Percentiles rank a stretch among this genome's conserved stretches.
These are phyloP conservation scores for Lactarius akahatsu DNA, from an alignment of 768 basidiomycete genomes.

Conservation along the genomic window DNA sequence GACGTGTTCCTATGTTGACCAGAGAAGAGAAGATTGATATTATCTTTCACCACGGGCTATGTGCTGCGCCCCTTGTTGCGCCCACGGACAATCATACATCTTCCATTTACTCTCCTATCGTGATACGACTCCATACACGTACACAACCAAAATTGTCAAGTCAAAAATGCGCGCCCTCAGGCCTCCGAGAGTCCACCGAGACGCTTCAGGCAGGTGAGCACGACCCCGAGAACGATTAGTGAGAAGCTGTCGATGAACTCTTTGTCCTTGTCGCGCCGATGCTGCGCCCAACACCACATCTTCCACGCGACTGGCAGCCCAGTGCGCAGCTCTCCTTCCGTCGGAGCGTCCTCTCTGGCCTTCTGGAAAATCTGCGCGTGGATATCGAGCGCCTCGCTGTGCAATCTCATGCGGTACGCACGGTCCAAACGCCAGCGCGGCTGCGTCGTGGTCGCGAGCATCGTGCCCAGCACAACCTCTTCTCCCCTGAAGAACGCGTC, in stretches of 20 bases:
- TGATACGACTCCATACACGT: too few relatives aligned
- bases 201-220: constrained; percentile 6
- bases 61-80: too few relatives aligned
- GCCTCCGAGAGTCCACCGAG: neutral
- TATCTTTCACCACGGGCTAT: too few relatives aligned
- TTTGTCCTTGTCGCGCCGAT: constrained; percentile 32
- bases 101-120: too few relatives aligned
- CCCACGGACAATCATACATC: too few relatives aligned
- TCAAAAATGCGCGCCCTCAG: neutral
- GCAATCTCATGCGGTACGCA: constrained; percentile 61
- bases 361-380: constrained; percentile 37
- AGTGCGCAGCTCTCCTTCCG: constrained; percentile 32
- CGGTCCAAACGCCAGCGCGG: constrained; percentile 58
- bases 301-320: constrained; percentile 58
- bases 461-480: constrained; percentile 75
- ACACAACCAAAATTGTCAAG: neutral
- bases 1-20: too few relatives aligned
- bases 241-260: constrained; percentile 58
- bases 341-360: neutral
- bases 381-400: constrained; percentile 53
- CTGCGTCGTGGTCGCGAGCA: constrained; percentile 67
- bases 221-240: constrained; percentile 52
- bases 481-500: constrained; percentile 62
- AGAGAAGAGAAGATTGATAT: too few relatives aligned
- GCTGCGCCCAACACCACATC: constrained; percentile 59